Conservation (phyloP, 106 monocot genomes). For the Dactylorhiza incarnata region DNA sequence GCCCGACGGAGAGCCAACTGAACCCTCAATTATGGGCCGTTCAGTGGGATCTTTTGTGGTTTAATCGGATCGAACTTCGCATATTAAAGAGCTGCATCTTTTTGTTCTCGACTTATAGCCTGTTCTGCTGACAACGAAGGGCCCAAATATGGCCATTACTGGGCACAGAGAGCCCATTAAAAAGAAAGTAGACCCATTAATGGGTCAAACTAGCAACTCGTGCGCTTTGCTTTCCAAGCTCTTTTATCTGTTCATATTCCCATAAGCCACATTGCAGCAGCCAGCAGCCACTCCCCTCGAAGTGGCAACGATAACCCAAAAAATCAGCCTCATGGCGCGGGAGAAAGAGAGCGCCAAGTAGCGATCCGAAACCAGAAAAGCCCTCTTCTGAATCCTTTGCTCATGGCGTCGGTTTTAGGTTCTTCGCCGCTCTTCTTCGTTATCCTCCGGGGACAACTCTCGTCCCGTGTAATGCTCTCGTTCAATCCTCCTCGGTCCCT, state of each 20-base stretch:
- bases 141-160: too few species aligned
- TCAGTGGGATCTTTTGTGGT: too few species aligned
- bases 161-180: too few species aligned
- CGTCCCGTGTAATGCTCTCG: background rate
- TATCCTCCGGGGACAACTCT: background rate
- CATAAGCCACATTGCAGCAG: background rate
- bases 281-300: background rate
- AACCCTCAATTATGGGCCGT: too few species aligned
- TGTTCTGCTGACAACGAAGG: too few species aligned
- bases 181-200: too few species aligned
- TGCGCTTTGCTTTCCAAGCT: too few species aligned
- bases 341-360: background rate
- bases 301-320: background rate
- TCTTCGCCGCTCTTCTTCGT: background rate
- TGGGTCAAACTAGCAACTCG: too few species aligned
- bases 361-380: background rate
- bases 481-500: background rate
- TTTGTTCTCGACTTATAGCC: too few species aligned
- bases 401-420: slow-evolving; percentile 5
- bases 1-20: too few species aligned
- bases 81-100: too few species aligned
- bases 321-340: background rate
- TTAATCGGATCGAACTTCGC: too few species aligned
- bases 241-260: background rate
- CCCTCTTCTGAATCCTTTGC: background rate